Evolutionary conservation across 345 rosid species (phyloP).

Genomic region (Psidium friedrichsthalianum): DNA sequence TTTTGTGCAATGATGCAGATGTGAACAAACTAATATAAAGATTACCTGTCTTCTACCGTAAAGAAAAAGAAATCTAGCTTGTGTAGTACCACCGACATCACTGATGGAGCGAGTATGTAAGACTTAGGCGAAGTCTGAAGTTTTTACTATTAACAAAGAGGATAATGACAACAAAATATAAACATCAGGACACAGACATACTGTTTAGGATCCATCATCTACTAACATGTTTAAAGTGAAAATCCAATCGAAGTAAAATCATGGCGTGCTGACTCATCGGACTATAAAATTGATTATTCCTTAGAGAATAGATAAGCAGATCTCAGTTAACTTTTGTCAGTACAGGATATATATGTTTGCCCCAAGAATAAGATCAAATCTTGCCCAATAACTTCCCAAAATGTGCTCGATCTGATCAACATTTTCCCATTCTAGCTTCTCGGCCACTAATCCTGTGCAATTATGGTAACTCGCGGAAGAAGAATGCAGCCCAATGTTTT

Average conservation of each 20-base stretch:
- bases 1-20: too few species aligned
- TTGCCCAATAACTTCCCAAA: conserved; percentile 36
- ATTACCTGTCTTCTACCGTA: not conserved
- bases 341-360: conserved; percentile 92
- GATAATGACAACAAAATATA: not conserved
- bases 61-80: not conserved
- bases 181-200: not conserved
- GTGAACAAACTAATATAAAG: not conserved
- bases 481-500: conserved; percentile 61
- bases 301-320: not conserved
- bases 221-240: not conserved
- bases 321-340: not conserved
- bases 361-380: conserved; percentile 89
- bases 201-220: not conserved
- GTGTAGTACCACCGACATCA: not conserved
- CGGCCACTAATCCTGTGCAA: conserved; percentile 55
- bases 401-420: conserved; percentile 45
- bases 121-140: not conserved
- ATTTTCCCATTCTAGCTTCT: conserved; percentile 92
- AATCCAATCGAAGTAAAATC: not conserved
- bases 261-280: not conserved
- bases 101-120: not conserved
- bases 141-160: not conserved
- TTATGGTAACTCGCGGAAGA: conserved; percentile 26
- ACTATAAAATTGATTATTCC: not conserved